Base-by-base conservation (phyloP, 768 basidiomycete species). In the Suillus subaureus region DNA sequence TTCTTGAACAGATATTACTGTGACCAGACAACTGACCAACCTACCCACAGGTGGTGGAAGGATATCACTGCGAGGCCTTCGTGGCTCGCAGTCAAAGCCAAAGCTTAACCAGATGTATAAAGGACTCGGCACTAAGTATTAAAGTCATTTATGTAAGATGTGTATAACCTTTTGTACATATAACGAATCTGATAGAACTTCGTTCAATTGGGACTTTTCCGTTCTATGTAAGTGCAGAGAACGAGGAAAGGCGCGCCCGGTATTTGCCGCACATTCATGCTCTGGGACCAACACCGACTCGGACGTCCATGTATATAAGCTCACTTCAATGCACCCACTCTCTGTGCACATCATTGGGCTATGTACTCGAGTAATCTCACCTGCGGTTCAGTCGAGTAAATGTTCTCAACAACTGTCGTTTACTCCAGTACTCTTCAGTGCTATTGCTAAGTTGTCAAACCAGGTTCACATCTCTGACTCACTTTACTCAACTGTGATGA, bases 21-120 rank as follows among this genome's bases (percentile, higher is more conserved):
- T 1, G 11, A 16, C 28, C 16, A 12, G 21, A 31, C 3, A 54
- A 33, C 45, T 64, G 3, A 66, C 35, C 12, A 37, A 62, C 39
- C 6, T n/a, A 45, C 26, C 18, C 40, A 26, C 63, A 81, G 84
- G 75, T 87, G 86, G 86, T 87, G 81, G 81, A 79, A 81, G 63
- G 84, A 80, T 23, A 73, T 88, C 55, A 74, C 76, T 13, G 74
- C 80, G 16, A 78, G 85, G 60, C 74, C 79, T 15, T 76, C 85
- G 2, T 88, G 86, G 86, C 67, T 71, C 62, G 79, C 80, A 0
- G 81, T 85, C 43, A 82, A 82, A 70, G 73, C 74, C 26, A 78
- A 75, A 1, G 76, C 75, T 37, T 76, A 37, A n/a, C 11, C 11
- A 21, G 11, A 11, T 2, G 26, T 28, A 42, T 9, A 1, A 15